These are phyloP conservation scores for Limonium bicolor DNA, from an alignment of 148 eudicot genomes.

Conservation along the genomic window DNA sequence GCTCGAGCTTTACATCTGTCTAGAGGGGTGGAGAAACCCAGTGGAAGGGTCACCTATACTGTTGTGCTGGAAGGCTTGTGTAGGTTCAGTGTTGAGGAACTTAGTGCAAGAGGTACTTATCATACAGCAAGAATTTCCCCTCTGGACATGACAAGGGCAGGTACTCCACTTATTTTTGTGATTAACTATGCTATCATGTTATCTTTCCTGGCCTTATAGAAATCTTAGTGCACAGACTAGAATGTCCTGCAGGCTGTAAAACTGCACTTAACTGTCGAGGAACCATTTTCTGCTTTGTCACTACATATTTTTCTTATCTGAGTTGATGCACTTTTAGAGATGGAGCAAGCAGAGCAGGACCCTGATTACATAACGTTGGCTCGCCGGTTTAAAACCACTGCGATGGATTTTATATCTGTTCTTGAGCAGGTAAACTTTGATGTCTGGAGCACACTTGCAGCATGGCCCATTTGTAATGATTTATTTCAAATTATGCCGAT, in stretches of 20 bases:
- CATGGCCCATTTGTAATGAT: not conserved
- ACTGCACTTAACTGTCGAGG: too few species aligned
- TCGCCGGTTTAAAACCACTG: constrained; percentile 93
- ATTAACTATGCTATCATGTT: too few species aligned
- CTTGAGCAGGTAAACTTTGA: constrained; percentile 94
- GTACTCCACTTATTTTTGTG: constrained; percentile 34
- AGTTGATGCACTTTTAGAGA: constrained; percentile 56
- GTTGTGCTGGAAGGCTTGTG: constrained; percentile 98
- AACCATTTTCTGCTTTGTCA: too few species aligned
- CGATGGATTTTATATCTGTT: constrained; percentile 88
- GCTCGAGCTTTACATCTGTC: constrained; percentile 98
- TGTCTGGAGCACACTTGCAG: too few species aligned
- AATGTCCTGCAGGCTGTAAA: too few species aligned
- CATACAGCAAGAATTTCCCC: constrained; percentile 80
- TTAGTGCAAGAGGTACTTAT: constrained; percentile 88
- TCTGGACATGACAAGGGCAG: constrained; percentile 75
- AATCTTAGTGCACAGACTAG: too few species aligned
- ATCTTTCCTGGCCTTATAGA: too few species aligned
- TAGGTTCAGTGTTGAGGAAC: constrained; percentile 90
- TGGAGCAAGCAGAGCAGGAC: constrained; percentile 96
- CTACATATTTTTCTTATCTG: too few species aligned
- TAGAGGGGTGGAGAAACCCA: constrained; percentile 99
- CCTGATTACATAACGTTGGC: constrained; percentile 82
- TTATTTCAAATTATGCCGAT: not conserved
- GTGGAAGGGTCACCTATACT: constrained; percentile 96